A percentile compares a stretch with the other conserved stretches of the same genome.
phyloP scores from a whole-genome alignment of 1,284 basidiomycete genomes.

The Heliocybe sulcata region DNA sequence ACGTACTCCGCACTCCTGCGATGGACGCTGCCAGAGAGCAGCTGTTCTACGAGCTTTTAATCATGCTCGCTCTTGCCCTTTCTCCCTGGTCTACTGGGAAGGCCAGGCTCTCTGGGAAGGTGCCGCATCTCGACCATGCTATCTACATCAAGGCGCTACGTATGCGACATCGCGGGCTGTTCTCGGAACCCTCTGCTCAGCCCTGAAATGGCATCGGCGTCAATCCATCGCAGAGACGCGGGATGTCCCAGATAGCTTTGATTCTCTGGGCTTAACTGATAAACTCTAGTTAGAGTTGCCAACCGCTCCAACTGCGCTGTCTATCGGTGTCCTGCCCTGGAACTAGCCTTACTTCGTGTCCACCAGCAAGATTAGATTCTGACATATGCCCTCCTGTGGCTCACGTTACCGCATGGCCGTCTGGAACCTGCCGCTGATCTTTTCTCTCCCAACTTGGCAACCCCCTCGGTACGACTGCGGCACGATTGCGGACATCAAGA shows the following conservation, averaged over 20 bases:
- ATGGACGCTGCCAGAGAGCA: too few species aligned
- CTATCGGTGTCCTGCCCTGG: not conserved
- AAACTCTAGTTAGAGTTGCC: not conserved
- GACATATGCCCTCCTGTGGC: too few species aligned
- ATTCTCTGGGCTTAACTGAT: not conserved
- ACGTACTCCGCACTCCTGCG: too few species aligned
- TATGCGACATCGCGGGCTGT: not conserved
- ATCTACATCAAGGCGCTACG: not conserved
- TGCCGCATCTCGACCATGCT: not conserved
- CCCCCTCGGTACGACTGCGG: not conserved
- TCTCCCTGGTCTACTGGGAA: too few species aligned
- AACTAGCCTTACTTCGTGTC: not conserved
- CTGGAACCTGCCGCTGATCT: too few species aligned
- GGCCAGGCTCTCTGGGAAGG: not conserved
- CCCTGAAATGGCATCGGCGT: not conserved
- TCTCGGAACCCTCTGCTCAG: not conserved
- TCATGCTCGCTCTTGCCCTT: too few species aligned
- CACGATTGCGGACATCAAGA: not conserved
- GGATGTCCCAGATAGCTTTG: not conserved
- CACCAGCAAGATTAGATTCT: not conserved
- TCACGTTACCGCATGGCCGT: too few species aligned
- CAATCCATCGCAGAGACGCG: not conserved
- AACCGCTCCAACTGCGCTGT: not conserved
- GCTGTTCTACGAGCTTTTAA: too few species aligned
- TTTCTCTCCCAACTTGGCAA: too few species aligned